Evolutionary conservation across 345 rosid species (phyloP).

Genomic region (Brassica juncea): DNA sequence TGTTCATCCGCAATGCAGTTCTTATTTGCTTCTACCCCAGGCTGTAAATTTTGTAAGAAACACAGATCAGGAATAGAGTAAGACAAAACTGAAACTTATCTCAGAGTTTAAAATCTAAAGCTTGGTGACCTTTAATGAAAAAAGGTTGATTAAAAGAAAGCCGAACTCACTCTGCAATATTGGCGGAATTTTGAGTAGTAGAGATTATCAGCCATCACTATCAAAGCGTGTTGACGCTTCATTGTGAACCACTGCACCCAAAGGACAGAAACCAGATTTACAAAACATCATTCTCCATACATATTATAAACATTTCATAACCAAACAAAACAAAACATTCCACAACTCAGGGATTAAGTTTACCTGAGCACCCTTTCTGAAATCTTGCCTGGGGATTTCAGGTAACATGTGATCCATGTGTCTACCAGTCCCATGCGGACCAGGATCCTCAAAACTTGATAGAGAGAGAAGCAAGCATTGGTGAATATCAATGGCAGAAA

Average conservation of each 20-base stretch:
- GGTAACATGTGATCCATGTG: conserved; percentile 97
- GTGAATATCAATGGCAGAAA: background rate
- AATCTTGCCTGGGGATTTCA: conserved; percentile 83
- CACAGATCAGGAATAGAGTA: conserved; percentile 10
- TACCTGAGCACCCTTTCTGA: conserved; percentile 99
- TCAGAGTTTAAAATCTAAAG: background rate
- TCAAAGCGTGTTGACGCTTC: conserved; percentile 97
- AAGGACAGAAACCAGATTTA: background rate
- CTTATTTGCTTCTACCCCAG: conserved; percentile 81
- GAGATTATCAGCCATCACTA: conserved; percentile 85
- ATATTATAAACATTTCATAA: no score
- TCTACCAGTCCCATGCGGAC: conserved; percentile 98
- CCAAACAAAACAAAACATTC: background rate
- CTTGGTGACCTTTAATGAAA: background rate
- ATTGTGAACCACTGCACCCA: conserved; percentile 92
- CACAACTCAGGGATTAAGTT: conserved; percentile 11
- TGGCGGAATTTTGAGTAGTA: conserved; percentile 89
- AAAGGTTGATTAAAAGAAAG: background rate
- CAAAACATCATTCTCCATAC: background rate
- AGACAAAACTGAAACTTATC: background rate
- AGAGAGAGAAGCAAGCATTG: conserved; percentile 11
- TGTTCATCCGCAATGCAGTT: conserved; percentile 99
- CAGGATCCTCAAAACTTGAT: conserved; percentile 88
- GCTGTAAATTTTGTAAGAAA: conserved; percentile 62
- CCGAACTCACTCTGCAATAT: conserved; percentile 73